Base-by-base conservation (phyloP, 2,329 filamentous ascomycete species). In the Sphaerulina musiva region DNA sequence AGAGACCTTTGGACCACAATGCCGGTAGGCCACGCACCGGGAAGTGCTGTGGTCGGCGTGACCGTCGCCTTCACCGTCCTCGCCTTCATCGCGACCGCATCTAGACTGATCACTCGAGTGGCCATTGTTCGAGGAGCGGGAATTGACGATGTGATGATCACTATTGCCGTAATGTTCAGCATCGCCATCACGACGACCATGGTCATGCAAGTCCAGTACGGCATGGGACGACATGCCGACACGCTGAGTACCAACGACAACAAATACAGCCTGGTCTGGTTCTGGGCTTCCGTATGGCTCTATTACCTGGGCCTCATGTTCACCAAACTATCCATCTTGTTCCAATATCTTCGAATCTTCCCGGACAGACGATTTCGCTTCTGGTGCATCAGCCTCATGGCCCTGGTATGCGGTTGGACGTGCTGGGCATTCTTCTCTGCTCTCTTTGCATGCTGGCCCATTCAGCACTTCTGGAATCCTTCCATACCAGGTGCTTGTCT, bases 291-390 rank as follows among this genome's bases (percentile, higher is more conserved):
- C 0, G 57, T 66, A 31, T 58, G 60, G 53, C 45, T 64, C 4
- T 66, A 66, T 58, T 61, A 65, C 26, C 55, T 63, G 2, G 63
- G 55, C 3, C 57, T 66, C 2, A 62, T 59, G 54, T 58, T 64
- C 34, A 64, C 64, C 20, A 71, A 71, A 56, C 59, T 67, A 46
- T 68, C 68, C 1, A 69, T 71, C 36, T 51, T 71, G 11, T 49
- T 68, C 32, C 68, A 70, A 50, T 71, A 70, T 49, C 53, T 66
- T 5, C 66, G 67, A 36, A 65, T 71, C 47, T 71, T 71, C 41
- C 59, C 64, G 4, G 59, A 64, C 3, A 54, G 39, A 8, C 56
- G 53, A 6, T 65, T 66, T 46, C 65, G 66, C 32, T 53, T 57
- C 34, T 57, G 58, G 34, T 66, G 61, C 58, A 64, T 57, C 48